A percentile compares a stretch with the other conserved stretches of the same genome.
Evolutionary conservation across 2,329 filamentous ascomycete genomes (phyloP).

Genomic region (Ceratocystis huliohia): DNA sequence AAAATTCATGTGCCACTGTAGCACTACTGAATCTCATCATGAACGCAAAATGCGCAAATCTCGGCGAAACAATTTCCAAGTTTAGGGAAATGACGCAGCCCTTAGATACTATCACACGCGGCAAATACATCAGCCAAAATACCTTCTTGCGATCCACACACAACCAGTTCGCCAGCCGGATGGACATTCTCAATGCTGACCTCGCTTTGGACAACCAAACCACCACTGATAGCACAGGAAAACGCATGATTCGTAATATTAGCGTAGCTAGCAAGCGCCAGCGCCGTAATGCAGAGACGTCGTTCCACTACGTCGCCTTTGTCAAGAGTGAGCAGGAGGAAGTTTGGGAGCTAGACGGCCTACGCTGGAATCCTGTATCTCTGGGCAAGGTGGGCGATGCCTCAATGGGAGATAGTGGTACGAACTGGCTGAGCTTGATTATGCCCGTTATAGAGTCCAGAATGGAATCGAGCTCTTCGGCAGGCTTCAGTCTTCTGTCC

Average conservation of each 20-base stretch:
- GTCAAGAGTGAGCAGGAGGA: conserved; percentile 54
- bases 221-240: conserved; percentile 24
- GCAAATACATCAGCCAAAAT: conserved; percentile 61
- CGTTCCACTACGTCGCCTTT: conserved; percentile 83
- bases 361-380: conserved; percentile 57
- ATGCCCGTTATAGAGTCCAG: conserved; percentile 51
- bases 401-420: not conserved
- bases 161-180: conserved; percentile 72
- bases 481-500: conserved; percentile 63
- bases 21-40: conserved; percentile 88
- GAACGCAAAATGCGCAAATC: conserved; percentile 54
- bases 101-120: conserved; percentile 60
- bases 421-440: conserved; percentile 55
- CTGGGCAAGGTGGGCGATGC: conserved; percentile 37
- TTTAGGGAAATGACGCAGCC: conserved; percentile 62
- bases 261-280: conserved; percentile 26
- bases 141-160: conserved; percentile 68
- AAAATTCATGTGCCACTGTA: conserved; percentile 83
- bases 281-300: conserved; percentile 40
- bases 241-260: conserved; percentile 29
- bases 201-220: conserved; percentile 49
- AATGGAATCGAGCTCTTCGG: conserved; percentile 54
- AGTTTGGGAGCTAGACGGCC: conserved; percentile 81
- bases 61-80: conserved; percentile 55
- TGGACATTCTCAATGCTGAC: conserved; percentile 64